phyloP scores from a whole-genome alignment of 2,329 filamentous ascomycete genomes.

The Fusarium nelsonii region DNA sequence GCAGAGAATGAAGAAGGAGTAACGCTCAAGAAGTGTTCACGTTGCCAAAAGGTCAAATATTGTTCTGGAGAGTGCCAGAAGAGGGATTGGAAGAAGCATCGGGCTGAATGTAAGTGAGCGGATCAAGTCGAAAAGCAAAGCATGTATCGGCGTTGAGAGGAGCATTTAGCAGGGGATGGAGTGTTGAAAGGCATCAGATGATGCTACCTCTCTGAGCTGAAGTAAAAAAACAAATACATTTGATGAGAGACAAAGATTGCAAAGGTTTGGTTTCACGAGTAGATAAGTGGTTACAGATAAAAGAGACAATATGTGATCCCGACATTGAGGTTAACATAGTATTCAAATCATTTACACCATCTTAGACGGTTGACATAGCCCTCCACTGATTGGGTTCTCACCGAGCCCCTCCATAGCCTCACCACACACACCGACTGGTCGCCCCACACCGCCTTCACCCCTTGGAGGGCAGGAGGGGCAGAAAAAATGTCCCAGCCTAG shows the following conservation, averaged over 20 bases:
- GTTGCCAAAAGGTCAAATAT: conserved; percentile 62
- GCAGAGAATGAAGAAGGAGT: conserved; percentile 47
- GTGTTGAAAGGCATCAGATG: not conserved
- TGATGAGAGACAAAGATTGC: not conserved
- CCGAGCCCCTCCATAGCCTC: conserved; percentile 31
- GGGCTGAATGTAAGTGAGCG: conserved; percentile 55
- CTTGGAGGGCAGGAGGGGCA: conserved; percentile 46
- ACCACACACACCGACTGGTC: conserved; percentile 43
- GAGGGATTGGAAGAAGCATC: conserved; percentile 66
- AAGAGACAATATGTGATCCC: not conserved
- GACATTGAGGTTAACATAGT: no score
- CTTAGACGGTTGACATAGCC: no score
- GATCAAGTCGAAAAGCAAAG: not conserved
- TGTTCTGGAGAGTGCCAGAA: conserved; percentile 67
- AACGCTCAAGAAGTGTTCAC: conserved; percentile 58
- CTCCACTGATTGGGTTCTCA: conserved; percentile 35
- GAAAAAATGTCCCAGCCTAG: conserved; percentile 53
- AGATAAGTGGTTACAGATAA: not conserved
- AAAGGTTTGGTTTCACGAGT: not conserved
- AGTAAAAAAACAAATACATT: not conserved
- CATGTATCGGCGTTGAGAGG: not conserved
- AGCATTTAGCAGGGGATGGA: not conserved
- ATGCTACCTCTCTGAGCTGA: not conserved
- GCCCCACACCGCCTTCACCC: conserved; percentile 47
- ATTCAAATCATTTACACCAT: not conserved